phyloP scores from a whole-genome alignment of 2,329 filamentous ascomycete genomes.

The Penicillium crustosum region DNA sequence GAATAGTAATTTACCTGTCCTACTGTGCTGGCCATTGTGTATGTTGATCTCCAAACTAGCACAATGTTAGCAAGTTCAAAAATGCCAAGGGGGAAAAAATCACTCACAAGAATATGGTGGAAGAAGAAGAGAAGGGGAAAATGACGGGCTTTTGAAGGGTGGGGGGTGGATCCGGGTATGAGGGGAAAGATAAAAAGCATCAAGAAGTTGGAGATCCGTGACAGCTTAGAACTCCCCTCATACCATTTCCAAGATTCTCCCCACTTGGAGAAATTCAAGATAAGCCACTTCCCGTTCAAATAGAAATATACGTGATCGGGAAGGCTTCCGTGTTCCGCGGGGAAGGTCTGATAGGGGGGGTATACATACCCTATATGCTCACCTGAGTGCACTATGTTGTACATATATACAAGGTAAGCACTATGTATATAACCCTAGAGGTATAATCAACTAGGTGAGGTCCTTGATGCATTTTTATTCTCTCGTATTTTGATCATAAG shows the following conservation, averaged over 20 bases:
- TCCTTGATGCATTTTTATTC: background rate
- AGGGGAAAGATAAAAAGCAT: slow-evolving; percentile 17
- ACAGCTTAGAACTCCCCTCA: slow-evolving; percentile 4
- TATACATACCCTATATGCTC: background rate
- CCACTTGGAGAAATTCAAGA: background rate
- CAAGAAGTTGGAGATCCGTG: slow-evolving; percentile 10
- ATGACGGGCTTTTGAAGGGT: slow-evolving; percentile 19
- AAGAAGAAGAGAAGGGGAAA: slow-evolving; percentile 17
- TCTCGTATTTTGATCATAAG: background rate
- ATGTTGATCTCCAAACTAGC: background rate
- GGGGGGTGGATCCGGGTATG: slow-evolving; percentile 14
- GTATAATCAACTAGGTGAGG: background rate
- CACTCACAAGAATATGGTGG: slow-evolving; percentile 18
- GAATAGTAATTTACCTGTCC: slow-evolving; percentile 49
- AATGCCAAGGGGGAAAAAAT: background rate
- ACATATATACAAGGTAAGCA: background rate
- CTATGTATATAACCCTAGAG: background rate
- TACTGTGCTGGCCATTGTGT: slow-evolving; percentile 55
- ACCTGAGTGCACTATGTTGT: background rate
- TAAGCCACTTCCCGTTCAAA: background rate
- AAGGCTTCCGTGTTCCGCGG: slow-evolving; percentile 1
- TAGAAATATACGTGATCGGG: slow-evolving; percentile 1
- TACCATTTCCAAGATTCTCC: background rate
- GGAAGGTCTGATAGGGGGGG: background rate
- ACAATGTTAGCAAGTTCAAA: background rate